Evolutionary conservation across 1,284 basidiomycete genomes (phyloP), one percentile per base, ranked within the genome.

Genomic region (Cystobasidiaceae sp.): DNA sequence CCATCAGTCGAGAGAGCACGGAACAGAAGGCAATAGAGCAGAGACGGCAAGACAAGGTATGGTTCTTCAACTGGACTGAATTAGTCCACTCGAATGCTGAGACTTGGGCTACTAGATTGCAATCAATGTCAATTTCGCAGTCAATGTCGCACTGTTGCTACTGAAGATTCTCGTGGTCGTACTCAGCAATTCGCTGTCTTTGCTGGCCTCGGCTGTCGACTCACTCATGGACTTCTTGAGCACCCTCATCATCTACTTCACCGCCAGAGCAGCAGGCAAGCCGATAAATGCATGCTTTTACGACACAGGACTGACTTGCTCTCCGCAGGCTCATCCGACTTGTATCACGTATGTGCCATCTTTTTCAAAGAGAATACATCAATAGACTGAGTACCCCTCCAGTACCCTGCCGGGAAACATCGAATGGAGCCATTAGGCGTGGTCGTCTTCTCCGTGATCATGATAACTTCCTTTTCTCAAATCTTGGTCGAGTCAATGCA

Each of bases 181-280:
- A 23, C 78, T 81, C 39, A 82, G 81, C 27, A 78, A 79, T 44
- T 83, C 82, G 6, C 80, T 84, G 62, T 83, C 82, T 23, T 78
- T 84, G 52, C 77, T 82, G 27, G 82, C 82, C 6, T 80, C 78
- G 0, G 74, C 82, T 13, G 80, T 83, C 58, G 82, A 82, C 73
- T 80, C 79, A 19, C 80, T 79, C 0, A 78, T 84, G 67, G 82
- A 84, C 59, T 75, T 83, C 19, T 69, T 84, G 1, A 80, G 79
- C 17, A 82, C 81, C 0, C 71, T 82, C 52, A 74, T 74, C 61
- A 74, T 73, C 58, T 73, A 68, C 51, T 67, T 68, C n/a, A 70
- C 73, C 15, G 66, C 67, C 33, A 62, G 63, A 33, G 64, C 62
- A 41, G 67, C 70, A 45, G 66, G 62, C 15, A 58, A 61, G 33